phyloP scores from a whole-genome alignment of 1,284 basidiomycete genomes.

The Tilletia caries region DNA sequence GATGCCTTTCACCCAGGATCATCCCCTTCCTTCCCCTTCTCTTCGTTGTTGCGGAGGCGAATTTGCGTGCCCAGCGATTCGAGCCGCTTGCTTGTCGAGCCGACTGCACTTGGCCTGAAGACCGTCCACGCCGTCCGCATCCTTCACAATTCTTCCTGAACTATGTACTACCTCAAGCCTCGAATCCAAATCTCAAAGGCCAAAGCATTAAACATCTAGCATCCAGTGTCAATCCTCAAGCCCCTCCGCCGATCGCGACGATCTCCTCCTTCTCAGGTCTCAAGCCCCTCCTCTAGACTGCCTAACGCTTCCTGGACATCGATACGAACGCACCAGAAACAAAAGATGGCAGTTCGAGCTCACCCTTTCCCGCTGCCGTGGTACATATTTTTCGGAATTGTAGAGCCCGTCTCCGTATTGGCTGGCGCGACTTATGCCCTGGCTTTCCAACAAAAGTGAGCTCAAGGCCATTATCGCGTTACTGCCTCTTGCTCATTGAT shows the following conservation, averaged over 20 bases:
- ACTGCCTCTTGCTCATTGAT: background rate
- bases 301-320: background rate
- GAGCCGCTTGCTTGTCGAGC: too few species aligned
- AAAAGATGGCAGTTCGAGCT: background rate
- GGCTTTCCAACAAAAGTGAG: constrained; percentile 23
- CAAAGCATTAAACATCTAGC: too few species aligned
- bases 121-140: too few species aligned
- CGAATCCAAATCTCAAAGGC: too few species aligned
- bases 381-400: constrained; percentile 43
- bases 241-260: background rate
- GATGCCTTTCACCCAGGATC: too few species aligned
- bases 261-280: background rate
- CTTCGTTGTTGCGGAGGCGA: too few species aligned
- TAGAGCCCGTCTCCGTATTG: constrained; percentile 39
- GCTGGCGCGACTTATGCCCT: constrained; percentile 34
- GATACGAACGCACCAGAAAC: background rate
- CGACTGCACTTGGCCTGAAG: too few species aligned
- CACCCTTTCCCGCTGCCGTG: constrained; percentile 7
- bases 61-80: too few species aligned
- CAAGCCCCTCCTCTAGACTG: background rate
- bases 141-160: too few species aligned
- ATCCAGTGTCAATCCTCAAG: background rate
- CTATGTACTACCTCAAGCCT: too few species aligned
- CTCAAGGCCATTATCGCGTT: too few species aligned
- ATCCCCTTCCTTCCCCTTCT: too few species aligned